Conservation (phyloP, 148 eudicot species). For the Camellia lanceoleosa region DNA sequence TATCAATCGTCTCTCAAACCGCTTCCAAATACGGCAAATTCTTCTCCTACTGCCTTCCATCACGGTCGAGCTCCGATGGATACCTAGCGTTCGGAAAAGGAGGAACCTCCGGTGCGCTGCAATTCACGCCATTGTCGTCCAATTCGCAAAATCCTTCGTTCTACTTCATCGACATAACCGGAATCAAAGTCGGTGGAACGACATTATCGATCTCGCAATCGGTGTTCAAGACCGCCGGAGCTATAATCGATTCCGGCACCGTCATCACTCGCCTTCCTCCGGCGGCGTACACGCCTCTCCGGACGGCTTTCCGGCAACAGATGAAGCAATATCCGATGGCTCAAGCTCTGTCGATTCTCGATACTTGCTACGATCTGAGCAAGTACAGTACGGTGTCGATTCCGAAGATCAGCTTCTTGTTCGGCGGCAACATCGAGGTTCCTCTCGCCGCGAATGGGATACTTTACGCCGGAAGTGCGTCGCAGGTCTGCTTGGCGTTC, state of each 20-base stretch:
- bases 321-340: slow-evolving; percentile 54
- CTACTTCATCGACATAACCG: slow-evolving; percentile 48
- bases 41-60: slow-evolving; percentile 12
- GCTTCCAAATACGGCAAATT: neutral
- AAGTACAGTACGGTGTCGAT: slow-evolving; percentile 30
- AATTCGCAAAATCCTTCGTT: slow-evolving; percentile 38
- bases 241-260: slow-evolving; percentile 77
- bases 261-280: slow-evolving; percentile 74
- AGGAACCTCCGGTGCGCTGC: neutral
- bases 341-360: slow-evolving; percentile 48
- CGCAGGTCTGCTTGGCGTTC: slow-evolving; percentile 63
- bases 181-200: slow-evolving; percentile 42
- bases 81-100: neutral
- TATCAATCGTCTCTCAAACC: slow-evolving; percentile 50
- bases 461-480: slow-evolving; percentile 16
- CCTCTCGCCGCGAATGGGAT: slow-evolving; percentile 44
- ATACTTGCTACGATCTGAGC: slow-evolving; percentile 65
- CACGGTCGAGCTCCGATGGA: neutral
- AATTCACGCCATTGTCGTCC: slow-evolving; percentile 25
- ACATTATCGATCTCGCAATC: slow-evolving; percentile 44
- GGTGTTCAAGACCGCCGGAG: slow-evolving; percentile 43
- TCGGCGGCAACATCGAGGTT: slow-evolving; percentile 39
- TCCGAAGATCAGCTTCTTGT: slow-evolving; percentile 49
- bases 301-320: slow-evolving; percentile 37
- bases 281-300: slow-evolving; percentile 47